These are phyloP conservation scores for Polygonum aviculare DNA, from an alignment of 148 eudicot genomes.

Conservation along the genomic window DNA sequence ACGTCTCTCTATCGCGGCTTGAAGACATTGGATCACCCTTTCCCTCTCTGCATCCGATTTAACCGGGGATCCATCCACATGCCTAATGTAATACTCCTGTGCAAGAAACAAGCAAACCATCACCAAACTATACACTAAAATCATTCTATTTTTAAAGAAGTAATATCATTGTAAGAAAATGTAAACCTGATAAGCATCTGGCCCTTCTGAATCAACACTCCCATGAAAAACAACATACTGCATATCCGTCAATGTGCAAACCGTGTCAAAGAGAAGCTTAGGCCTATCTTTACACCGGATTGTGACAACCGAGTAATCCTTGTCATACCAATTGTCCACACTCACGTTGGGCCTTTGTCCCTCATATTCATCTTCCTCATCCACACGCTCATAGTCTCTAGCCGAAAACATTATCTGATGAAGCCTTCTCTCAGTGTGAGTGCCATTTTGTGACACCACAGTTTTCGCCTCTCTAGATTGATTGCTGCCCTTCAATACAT, in stretches of 20 bases:
- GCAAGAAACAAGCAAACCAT: slow-evolving; percentile 1
- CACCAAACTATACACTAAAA: neutral
- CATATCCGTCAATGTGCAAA: slow-evolving; percentile 95
- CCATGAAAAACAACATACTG: slow-evolving; percentile 90
- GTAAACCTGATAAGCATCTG: slow-evolving; percentile 76
- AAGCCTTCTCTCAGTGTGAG: slow-evolving; percentile 80
- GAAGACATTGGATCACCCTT: slow-evolving; percentile 80
- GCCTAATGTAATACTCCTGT: slow-evolving; percentile 81
- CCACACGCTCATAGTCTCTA: slow-evolving; percentile 56
- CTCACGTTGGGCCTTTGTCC: slow-evolving; percentile 56
- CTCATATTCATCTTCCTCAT: slow-evolving; percentile 21
- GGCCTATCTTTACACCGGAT: slow-evolving; percentile 81
- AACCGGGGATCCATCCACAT: slow-evolving; percentile 83
- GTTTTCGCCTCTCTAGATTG: slow-evolving; percentile 63
- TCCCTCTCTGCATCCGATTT: slow-evolving; percentile 92
- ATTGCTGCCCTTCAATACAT: slow-evolving; percentile 68
- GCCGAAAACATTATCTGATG: slow-evolving; percentile 92
- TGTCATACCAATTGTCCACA: slow-evolving; percentile 77
- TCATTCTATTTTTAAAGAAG: neutral
- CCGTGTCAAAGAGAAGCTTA: slow-evolving; percentile 77
- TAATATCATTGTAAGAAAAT: neutral
- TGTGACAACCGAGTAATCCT: slow-evolving; percentile 78
- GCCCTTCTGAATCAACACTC: slow-evolving; percentile 71
- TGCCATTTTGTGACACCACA: slow-evolving; percentile 46
- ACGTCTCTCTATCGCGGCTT: slow-evolving; percentile 85